Evolutionary conservation across 2,329 filamentous ascomycete genomes (phyloP).

Genomic region (Coniochaeta sp.): DNA sequence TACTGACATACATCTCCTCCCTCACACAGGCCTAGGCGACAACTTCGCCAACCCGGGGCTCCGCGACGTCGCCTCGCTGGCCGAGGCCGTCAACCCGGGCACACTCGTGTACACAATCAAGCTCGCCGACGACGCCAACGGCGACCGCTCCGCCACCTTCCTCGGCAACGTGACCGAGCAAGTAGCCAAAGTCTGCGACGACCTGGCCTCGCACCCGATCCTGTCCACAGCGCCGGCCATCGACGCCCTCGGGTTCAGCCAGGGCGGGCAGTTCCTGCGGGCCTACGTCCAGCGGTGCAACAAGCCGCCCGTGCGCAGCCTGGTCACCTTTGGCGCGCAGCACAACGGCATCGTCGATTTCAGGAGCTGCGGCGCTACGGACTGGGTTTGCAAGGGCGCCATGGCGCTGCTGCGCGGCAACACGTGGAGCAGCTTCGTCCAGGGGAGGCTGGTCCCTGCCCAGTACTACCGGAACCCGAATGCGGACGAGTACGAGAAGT

Average conservation of each 20-base stretch:
- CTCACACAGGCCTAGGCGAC: conserved; percentile 48
- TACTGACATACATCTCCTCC: background rate
- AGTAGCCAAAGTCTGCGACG: conserved; percentile 67
- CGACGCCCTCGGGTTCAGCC: conserved; percentile 90
- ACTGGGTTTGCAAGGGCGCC: conserved; percentile 76
- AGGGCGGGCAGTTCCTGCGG: conserved; percentile 93
- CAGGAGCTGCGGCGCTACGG: conserved; percentile 59
- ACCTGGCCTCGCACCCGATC: conserved; percentile 68
- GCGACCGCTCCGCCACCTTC: conserved; percentile 79
- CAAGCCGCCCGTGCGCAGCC: conserved; percentile 60
- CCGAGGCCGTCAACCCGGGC: conserved; percentile 66
- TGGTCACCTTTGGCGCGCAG: conserved; percentile 85
- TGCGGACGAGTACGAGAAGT: conserved; percentile 56
- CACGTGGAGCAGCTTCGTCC: conserved; percentile 73
- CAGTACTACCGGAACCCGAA: conserved; percentile 82
- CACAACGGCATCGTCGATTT: conserved; percentile 90
- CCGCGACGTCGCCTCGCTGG: conserved; percentile 61
- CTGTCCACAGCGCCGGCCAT: conserved; percentile 74
- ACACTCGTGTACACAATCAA: conserved; percentile 78
- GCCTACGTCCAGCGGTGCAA: conserved; percentile 87
- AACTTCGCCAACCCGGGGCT: conserved; percentile 71
- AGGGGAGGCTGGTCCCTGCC: conserved; percentile 76
- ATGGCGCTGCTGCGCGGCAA: conserved; percentile 72
- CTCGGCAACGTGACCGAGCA: conserved; percentile 83
- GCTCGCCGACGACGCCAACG: conserved; percentile 55